Conservation (phyloP, 2,329 filamentous ascomycete genomes). For the Epichloe aotearoae region DNA sequence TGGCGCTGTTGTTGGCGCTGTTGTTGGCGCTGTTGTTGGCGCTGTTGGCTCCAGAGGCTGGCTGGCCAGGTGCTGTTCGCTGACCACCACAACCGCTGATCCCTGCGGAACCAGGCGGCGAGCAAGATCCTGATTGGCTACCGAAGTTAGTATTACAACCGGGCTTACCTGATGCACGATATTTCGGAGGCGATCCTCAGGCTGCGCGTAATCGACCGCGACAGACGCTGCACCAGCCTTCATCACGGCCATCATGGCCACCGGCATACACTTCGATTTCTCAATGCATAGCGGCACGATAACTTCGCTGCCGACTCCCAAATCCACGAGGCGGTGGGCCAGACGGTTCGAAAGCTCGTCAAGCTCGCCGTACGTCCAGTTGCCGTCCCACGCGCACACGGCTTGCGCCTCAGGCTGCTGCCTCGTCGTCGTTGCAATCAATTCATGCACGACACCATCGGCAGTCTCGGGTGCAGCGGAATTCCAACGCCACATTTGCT, state of each 20-base stretch:
- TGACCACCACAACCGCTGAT: slow-evolving; percentile 4
- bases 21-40: too few species aligned
- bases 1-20: too few species aligned
- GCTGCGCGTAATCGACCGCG: slow-evolving; percentile 13
- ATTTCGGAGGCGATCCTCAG: slow-evolving; percentile 7
- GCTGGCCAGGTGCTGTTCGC: slow-evolving; percentile 7
- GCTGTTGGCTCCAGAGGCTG: background rate
- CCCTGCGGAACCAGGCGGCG: slow-evolving; percentile 8
- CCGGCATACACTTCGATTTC: slow-evolving; percentile 14
- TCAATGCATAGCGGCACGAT: slow-evolving; percentile 16
- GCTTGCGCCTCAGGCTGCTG: slow-evolving; percentile 3
- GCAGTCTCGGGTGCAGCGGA: background rate
- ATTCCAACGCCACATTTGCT: slow-evolving; percentile 4
- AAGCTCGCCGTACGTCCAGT: slow-evolving; percentile 12
- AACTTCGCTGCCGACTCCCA: background rate
- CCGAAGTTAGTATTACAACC: slow-evolving; percentile 4
- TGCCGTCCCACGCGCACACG: slow-evolving; percentile 14
- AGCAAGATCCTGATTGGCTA: slow-evolving; percentile 8
- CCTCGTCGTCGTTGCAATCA: background rate
- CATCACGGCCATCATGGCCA: slow-evolving; percentile 14
- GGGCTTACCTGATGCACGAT: slow-evolving; percentile 6
- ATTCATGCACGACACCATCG: background rate
- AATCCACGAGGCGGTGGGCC: slow-evolving; percentile 6
- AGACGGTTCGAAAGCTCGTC: slow-evolving; percentile 10
- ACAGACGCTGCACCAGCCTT: slow-evolving; percentile 18